Conservation (phyloP, 345 rosid genomes). For the Murraya koenigii region DNA sequence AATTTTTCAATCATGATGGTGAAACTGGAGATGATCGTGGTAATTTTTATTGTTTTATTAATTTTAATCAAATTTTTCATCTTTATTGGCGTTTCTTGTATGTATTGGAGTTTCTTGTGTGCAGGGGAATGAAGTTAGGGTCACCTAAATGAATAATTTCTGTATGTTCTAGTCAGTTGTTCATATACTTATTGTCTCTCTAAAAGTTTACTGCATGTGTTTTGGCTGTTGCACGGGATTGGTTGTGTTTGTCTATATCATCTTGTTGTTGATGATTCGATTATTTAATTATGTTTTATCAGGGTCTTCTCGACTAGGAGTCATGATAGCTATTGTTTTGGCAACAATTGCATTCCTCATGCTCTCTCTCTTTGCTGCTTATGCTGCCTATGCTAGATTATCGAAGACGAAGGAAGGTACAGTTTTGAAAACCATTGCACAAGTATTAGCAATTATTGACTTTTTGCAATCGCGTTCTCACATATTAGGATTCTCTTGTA, state of each 20-base stretch:
- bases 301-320: constrained; percentile 26
- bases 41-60: constrained; percentile 7
- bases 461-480: neutral
- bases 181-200: neutral
- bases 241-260: neutral
- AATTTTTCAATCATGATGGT: constrained; percentile 23
- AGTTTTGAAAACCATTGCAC: neutral
- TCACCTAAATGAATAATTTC: too few species aligned
- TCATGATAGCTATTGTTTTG: constrained; percentile 27
- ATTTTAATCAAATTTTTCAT: neutral
- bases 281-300: neutral
- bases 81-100: neutral
- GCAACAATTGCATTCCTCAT: constrained; percentile 34
- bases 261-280: neutral
- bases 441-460: neutral
- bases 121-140: neutral
- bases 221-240: neutral
- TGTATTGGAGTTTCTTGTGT: neutral
- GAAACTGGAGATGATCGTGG: constrained; percentile 23
- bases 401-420: constrained; percentile 40
- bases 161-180: too few species aligned
- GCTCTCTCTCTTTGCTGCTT: constrained; percentile 30
- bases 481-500: neutral
- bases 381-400: constrained; percentile 24
- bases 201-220: neutral